phyloP scores from a whole-genome alignment of 352 stramenopile genomes.

The Globisporangium cederbergense region DNA sequence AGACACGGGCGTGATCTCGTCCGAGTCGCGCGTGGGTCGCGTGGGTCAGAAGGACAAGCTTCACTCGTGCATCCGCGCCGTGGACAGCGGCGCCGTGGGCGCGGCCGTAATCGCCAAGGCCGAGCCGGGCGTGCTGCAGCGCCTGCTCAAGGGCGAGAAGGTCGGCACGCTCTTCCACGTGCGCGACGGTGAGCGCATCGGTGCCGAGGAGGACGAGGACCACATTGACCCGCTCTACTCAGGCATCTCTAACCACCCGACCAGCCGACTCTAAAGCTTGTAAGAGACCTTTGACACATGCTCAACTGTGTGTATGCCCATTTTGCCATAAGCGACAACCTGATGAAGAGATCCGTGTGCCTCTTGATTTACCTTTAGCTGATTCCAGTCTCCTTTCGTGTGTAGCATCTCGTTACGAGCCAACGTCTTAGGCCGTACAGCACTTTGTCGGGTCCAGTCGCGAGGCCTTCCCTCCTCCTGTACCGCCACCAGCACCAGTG shows the following conservation, averaged over 20 bases:
- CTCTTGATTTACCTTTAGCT: not conserved
- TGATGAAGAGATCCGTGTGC: not conserved
- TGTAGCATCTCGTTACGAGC: not conserved
- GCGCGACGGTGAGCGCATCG: slow-evolving; percentile 39
- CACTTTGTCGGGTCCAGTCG: slow-evolving; percentile 15
- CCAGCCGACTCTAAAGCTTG: slow-evolving; percentile 3
- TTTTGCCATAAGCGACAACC: not conserved
- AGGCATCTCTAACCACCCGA: slow-evolving; percentile 35
- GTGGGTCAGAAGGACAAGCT: slow-evolving; percentile 82
- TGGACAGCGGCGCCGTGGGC: slow-evolving; percentile 61
- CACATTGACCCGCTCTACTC: slow-evolving; percentile 72
- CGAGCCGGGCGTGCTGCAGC: slow-evolving; percentile 51
- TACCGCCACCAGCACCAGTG: not conserved
- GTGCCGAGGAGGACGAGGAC: slow-evolving; percentile 37
- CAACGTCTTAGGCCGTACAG: slow-evolving; percentile 8
- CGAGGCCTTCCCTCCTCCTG: slow-evolving; percentile 2
- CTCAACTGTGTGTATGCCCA: not conserved
- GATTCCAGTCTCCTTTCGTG: not conserved
- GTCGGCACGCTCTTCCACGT: slow-evolving; percentile 68
- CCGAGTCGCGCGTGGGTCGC: slow-evolving; percentile 53
- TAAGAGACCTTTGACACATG: not conserved
- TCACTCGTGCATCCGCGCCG: slow-evolving; percentile 72
- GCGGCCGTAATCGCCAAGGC: slow-evolving; percentile 67
- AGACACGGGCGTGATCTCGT: slow-evolving; percentile 37
- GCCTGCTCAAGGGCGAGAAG: slow-evolving; percentile 61